Evolutionary conservation across 1,284 basidiomycete genomes (phyloP).

Genomic region (Ganoderma meredithae): DNA sequence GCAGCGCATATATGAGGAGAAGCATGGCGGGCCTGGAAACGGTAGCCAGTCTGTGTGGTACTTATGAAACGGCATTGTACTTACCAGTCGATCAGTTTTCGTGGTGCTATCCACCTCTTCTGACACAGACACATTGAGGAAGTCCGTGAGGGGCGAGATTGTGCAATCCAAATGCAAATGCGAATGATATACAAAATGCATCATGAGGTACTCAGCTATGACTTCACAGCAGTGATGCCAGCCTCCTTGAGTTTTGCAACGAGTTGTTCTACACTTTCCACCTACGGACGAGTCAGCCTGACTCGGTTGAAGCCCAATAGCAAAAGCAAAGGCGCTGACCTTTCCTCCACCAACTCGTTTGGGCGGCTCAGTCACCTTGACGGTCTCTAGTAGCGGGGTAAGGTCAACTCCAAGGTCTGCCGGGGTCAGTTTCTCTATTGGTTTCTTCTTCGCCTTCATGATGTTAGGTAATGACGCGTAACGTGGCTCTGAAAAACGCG

Average conservation of each 20-base stretch:
- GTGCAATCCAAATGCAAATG: not conserved
- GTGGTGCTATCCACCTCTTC: not conserved
- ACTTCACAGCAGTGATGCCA: conserved; percentile 68
- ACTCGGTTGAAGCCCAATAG: not conserved
- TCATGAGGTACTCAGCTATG: conserved; percentile 26
- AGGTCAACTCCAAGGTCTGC: conserved; percentile 87
- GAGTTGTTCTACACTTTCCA: conserved; percentile 89
- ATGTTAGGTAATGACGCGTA: conserved; percentile 96
- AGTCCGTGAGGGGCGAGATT: too few relatives aligned
- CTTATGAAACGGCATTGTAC: not conserved
- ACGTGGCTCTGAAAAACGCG: conserved; percentile 74
- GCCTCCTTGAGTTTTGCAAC: conserved; percentile 91
- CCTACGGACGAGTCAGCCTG: conserved; percentile 47
- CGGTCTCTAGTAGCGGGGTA: conserved; percentile 83
- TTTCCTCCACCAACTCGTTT: conserved; percentile 93
- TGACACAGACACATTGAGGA: not conserved
- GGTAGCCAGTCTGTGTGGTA: conserved; percentile 9
- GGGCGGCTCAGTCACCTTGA: conserved; percentile 93
- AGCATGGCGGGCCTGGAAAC: conserved; percentile 23
- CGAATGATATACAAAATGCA: not conserved
- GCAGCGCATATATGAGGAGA: conserved; percentile 53
- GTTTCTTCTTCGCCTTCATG: conserved; percentile 99
- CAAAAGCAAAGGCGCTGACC: conserved; percentile 52
- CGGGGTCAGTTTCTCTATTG: conserved; percentile 85
- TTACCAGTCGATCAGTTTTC: not conserved